Evolutionary conservation across 352 stramenopile genomes (phyloP).

Genomic region (Phytophthora kernoviae): DNA sequence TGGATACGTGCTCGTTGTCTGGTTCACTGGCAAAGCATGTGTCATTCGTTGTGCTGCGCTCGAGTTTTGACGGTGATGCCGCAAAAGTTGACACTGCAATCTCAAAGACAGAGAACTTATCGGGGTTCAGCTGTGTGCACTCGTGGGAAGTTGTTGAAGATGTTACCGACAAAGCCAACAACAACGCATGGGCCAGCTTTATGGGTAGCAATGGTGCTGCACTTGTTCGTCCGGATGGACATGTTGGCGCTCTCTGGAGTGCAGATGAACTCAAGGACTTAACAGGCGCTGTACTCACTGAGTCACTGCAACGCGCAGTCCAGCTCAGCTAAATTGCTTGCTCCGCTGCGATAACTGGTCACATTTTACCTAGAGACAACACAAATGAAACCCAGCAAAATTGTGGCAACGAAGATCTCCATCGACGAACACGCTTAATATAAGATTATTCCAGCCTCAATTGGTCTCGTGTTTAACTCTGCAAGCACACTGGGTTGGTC

Average conservation of each 20-base stretch:
- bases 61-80: conserved; percentile 20
- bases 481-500: no score
- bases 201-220: conserved; percentile 33
- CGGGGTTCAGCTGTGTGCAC: conserved; percentile 38
- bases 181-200: conserved; percentile 51
- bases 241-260: conserved; percentile 72
- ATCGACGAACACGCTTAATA: no score
- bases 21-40: conserved; percentile 34
- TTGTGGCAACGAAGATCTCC: no score
- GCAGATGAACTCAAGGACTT: conserved; percentile 26
- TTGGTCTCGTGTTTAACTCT: no score
- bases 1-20: conserved; percentile 19
- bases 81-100: conserved; percentile 16
- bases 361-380: no score
- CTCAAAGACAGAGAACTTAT: conserved; percentile 10
- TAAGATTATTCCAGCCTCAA: no score
- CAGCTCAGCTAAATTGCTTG: conserved; percentile 31
- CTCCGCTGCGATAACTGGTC: no score
- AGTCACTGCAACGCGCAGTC: conserved; percentile 31
- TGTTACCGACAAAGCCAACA: conserved; percentile 21
- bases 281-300: conserved; percentile 12
- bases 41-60: conserved; percentile 42
- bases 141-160: conserved; percentile 33
- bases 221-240: conserved; percentile 82
- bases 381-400: not conserved